Conservation (phyloP, 129 eudicot genomes). For the Deinandra increscens region DNA sequence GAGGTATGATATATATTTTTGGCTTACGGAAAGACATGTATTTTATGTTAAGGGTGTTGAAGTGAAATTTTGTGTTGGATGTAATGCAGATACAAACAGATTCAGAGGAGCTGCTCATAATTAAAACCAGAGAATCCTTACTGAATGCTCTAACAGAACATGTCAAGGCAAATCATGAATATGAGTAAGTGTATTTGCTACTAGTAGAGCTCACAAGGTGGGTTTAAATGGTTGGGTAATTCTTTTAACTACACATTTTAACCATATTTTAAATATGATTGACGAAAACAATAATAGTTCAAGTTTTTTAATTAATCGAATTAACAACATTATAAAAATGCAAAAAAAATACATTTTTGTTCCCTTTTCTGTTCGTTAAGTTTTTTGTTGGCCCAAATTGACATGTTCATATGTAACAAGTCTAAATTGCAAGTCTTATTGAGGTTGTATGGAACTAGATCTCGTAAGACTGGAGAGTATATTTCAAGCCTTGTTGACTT, state of each 20-base stretch:
- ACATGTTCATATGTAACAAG: no score
- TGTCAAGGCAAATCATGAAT: constrained; percentile 94
- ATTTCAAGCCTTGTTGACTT: no score
- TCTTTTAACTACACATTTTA: not conserved
- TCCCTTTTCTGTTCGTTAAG: no score
- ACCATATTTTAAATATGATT: not conserved
- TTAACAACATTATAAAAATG: no score
- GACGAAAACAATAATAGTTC: no score
- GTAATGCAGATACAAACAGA: constrained; percentile 75
- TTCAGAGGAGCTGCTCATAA: constrained; percentile 92
- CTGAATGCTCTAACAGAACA: constrained; percentile 80
- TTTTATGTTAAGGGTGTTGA: not conserved
- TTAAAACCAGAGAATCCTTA: constrained; percentile 96
- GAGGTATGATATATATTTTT: constrained; percentile 49
- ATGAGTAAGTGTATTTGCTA: constrained; percentile 57
- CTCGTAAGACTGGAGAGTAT: no score
- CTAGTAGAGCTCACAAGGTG: not conserved
- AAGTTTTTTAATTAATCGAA: no score
- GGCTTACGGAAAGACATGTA: not conserved
- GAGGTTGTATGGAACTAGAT: no score
- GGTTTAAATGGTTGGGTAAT: not conserved
- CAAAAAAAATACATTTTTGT: no score
- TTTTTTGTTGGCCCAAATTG: no score
- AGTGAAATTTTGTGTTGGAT: constrained; percentile 21
- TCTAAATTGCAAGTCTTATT: no score